These are phyloP conservation scores for Yarrowia porcina DNA, from an alignment of 805 yeast genomes.

Conservation along the genomic window DNA sequence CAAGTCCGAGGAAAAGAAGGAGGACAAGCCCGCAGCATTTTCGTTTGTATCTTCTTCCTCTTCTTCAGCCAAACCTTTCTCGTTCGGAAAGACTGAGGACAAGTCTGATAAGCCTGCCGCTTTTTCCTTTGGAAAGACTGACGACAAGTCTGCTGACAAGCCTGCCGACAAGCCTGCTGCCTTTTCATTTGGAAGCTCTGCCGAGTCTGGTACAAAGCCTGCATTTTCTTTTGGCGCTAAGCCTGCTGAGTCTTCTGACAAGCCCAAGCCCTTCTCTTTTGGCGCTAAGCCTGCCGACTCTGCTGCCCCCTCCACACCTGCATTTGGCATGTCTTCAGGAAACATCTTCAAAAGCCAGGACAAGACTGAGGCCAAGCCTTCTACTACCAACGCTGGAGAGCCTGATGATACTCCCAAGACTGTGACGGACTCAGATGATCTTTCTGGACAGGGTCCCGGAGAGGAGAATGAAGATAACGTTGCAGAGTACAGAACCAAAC, in stretches of 20 bases:
- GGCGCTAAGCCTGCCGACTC: not conserved
- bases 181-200: not conserved
- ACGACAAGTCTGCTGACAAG: not conserved
- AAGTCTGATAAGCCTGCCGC: not conserved
- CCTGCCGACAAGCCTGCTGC: not conserved
- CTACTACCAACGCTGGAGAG: not conserved
- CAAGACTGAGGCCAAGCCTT: not conserved
- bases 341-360: not conserved
- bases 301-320: slow-evolving; percentile 1
- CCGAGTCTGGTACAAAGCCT: slow-evolving; percentile 20
- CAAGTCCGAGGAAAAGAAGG: slow-evolving; percentile 1
- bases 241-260: slow-evolving; percentile 27
- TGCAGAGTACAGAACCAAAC: slow-evolving; percentile 67
- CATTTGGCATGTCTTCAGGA: slow-evolving; percentile 9
- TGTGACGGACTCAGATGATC: slow-evolving; percentile 37
- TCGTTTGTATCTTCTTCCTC: not conserved
- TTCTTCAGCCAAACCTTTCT: not conserved
- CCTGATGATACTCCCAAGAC: slow-evolving; percentile 30
- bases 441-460: slow-evolving; percentile 64
- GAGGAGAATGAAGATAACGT: slow-evolving; percentile 74
- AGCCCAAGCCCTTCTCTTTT: slow-evolving; percentile 30
- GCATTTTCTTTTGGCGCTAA: slow-evolving; percentile 30
- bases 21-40: slow-evolving; percentile 32
- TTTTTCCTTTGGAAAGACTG: not conserved
- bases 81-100: not conserved